These are phyloP conservation scores for Hexamita inflata DNA, from an alignment of 208 protist species.

Conservation along the genomic window DNA sequence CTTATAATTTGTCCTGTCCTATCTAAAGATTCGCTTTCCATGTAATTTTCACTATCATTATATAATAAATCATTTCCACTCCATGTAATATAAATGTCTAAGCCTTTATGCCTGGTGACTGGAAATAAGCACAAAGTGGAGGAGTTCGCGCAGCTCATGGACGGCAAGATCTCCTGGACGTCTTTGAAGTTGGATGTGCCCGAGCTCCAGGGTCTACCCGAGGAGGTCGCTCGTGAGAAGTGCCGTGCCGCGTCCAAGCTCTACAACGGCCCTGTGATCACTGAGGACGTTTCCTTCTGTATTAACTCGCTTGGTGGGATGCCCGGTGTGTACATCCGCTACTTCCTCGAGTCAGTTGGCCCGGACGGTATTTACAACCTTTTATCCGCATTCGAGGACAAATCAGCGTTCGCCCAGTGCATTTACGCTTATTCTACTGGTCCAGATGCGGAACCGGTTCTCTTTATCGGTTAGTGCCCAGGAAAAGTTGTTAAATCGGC, in stretches of 20 bases:
- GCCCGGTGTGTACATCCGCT: not conserved
- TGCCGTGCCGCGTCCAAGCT: not conserved
- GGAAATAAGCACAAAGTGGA: not conserved
- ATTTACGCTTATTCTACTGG: conserved; percentile 9
- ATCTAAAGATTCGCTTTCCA: too few relatives aligned
- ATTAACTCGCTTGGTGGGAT: not conserved
- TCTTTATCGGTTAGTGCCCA: not conserved
- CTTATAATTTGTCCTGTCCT: too few relatives aligned
- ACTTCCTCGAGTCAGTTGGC: not conserved
- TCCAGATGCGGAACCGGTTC: not conserved
- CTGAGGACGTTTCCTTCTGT: conserved; percentile 1
- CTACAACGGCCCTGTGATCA: conserved; percentile 5
- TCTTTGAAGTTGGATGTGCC: not conserved
- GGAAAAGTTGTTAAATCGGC: not conserved
- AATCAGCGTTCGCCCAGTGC: not conserved
- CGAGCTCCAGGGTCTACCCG: not conserved
- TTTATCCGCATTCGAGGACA: conserved; percentile 13
- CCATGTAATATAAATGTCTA: too few relatives aligned
- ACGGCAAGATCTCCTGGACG: not conserved
- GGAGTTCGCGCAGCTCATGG: not conserved
- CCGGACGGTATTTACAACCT: not conserved
- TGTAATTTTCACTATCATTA: too few relatives aligned
- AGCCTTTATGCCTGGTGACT: conserved; percentile 5
- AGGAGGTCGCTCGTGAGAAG: not conserved
- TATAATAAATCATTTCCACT: too few relatives aligned